Conservation (phyloP, 371 early-diverging fungal genomes). For the Syncephalis plumigaleata region DNA sequence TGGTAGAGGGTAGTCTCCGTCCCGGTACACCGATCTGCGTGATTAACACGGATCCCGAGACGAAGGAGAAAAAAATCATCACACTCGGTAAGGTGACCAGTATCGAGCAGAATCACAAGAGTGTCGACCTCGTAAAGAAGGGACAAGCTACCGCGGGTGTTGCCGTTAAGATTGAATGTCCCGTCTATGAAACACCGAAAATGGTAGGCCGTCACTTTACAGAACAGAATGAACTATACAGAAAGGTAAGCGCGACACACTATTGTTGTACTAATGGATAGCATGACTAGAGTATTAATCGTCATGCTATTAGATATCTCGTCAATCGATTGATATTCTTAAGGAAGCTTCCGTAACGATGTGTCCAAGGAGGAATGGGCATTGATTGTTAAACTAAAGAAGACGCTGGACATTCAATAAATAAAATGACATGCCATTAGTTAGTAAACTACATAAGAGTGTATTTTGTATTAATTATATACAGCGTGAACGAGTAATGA, state of each 20-base stretch:
- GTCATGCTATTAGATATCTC: slow-evolving; percentile 73
- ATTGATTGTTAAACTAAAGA: slow-evolving; percentile 70
- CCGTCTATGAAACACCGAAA: slow-evolving; percentile 73
- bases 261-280: too few relatives aligned
- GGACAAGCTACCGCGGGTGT: slow-evolving; percentile 80
- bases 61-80: slow-evolving; percentile 44
- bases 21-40: slow-evolving; percentile 95
- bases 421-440: too few relatives aligned
- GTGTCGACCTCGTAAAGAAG: slow-evolving; percentile 65
- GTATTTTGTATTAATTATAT: too few relatives aligned
- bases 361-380: slow-evolving; percentile 89
- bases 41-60: slow-evolving; percentile 58
- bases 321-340: slow-evolving; percentile 91
- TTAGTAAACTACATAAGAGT: too few relatives aligned
- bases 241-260: too few relatives aligned
- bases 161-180: slow-evolving; percentile 92
- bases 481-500: too few relatives aligned
- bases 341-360: slow-evolving; percentile 95
- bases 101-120: slow-evolving; percentile 94
- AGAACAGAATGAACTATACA: slow-evolving; percentile 64
- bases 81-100: slow-evolving; percentile 87
- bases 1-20: slow-evolving; percentile 85
- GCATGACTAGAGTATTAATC: too few relatives aligned
- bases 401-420: slow-evolving; percentile 13
- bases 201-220: slow-evolving; percentile 94